Percentiles rank a stretch among this genome's conserved stretches.
Conservation (phyloP, 1,284 basidiomycete species). For the Porphyrellus sp. region DNA sequence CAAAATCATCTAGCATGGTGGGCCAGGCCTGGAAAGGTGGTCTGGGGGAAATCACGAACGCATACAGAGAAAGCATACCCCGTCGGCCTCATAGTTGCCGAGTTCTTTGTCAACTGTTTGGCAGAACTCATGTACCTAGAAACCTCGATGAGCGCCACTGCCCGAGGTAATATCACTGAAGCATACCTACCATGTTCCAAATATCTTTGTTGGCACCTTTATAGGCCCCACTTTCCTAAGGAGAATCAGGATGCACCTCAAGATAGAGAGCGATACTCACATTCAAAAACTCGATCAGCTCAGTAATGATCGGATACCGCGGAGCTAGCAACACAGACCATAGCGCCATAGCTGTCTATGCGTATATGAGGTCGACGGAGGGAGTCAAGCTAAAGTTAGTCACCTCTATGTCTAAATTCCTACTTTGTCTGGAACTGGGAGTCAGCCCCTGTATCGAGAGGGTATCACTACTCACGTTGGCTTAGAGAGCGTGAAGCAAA, state of each 20-base stretch:
- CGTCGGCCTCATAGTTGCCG: conserved; percentile 67
- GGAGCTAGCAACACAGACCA: conserved; percentile 70
- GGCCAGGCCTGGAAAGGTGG: conserved; percentile 63
- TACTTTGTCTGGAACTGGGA: conserved; percentile 47
- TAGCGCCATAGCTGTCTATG: conserved; percentile 63
- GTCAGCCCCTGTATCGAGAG: conserved; percentile 3
- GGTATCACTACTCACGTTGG: conserved; percentile 46
- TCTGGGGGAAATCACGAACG: conserved; percentile 6
- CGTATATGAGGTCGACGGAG: conserved; percentile 12
- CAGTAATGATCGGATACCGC: conserved; percentile 58
- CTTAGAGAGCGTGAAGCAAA: conserved; percentile 68
- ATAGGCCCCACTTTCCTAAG: conserved; percentile 59
- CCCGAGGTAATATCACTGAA: neutral
- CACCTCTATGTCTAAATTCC: conserved; percentile 79
- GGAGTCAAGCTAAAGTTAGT: conserved; percentile 13
- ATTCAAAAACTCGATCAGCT: conserved; percentile 60
- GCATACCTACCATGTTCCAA: conserved; percentile 70
- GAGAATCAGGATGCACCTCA: conserved; percentile 2
- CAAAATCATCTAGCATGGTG: conserved; percentile 72
- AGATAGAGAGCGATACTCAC: conserved; percentile 41
- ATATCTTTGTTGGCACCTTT: conserved; percentile 77
- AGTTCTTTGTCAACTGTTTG: conserved; percentile 57
- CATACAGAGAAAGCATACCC: conserved; percentile 39
- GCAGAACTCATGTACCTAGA: conserved; percentile 71
- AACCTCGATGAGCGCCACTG: conserved; percentile 11